phyloP scores from a whole-genome alignment of 768 basidiomycete genomes.

The Termitomyces sp. region DNA sequence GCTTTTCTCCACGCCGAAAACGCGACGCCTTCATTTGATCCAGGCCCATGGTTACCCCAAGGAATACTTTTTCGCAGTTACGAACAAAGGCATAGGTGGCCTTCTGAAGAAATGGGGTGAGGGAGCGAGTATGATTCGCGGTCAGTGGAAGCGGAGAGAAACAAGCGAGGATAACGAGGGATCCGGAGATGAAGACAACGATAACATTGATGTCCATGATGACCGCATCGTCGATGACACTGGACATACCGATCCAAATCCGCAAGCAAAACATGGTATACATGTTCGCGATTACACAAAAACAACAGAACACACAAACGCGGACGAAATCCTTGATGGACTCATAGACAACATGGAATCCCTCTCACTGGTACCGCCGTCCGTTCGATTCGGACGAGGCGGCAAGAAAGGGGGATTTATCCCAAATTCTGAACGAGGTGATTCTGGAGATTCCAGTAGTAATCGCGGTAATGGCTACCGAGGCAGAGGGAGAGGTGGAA shows the following conservation, averaged over 20 bases:
- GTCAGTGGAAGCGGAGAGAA: conserved; percentile 55
- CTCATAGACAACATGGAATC: conserved; percentile 42
- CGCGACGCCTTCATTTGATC: conserved; percentile 77
- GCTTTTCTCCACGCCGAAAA: conserved; percentile 66
- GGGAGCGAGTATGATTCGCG: conserved; percentile 74
- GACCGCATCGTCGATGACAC: conserved; percentile 20
- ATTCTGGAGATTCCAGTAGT: not conserved
- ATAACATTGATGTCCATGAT: conserved; percentile 16
- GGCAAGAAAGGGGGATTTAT: conserved; percentile 51
- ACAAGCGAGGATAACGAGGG: conserved; percentile 19
- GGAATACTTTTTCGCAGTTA: conserved; percentile 88
- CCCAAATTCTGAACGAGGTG: conserved; percentile 20
- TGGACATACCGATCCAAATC: conserved; percentile 11
- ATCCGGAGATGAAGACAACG: conserved; percentile 19
- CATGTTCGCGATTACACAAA: conserved; percentile 8
- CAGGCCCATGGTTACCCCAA: conserved; percentile 80
- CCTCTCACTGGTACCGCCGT: conserved; percentile 57
- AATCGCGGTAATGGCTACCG: conserved; percentile 5
- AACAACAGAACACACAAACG: not conserved
- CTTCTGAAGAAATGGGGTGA: conserved; percentile 78
- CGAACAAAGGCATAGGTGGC: conserved; percentile 86
- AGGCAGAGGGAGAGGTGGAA: conserved; percentile 14
- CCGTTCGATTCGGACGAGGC: conserved; percentile 72
- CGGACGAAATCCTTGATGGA: conserved; percentile 33
- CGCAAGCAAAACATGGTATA: not conserved